These are phyloP conservation scores for Drechslerella coelobrocha DNA, from an alignment of 2,329 filamentous ascomycete species.

Conservation along the genomic window DNA sequence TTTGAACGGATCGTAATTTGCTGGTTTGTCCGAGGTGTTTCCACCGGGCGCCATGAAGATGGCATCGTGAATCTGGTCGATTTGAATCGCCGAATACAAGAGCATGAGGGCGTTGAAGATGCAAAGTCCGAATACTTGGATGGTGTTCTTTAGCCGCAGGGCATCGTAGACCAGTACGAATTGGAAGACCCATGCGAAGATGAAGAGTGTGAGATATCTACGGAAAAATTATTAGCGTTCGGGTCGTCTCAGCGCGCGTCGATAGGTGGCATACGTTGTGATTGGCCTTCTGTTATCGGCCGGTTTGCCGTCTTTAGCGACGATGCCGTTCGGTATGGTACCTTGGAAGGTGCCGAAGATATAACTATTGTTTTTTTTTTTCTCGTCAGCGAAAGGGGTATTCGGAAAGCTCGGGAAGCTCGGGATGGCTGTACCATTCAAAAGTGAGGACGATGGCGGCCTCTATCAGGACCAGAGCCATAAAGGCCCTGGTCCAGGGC, in stretches of 20 bases:
- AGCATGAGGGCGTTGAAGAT: constrained; percentile 89
- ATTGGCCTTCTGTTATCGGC: constrained; percentile 66
- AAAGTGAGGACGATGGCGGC: constrained; percentile 80
- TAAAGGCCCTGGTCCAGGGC: constrained; percentile 87
- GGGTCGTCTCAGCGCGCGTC: not conserved
- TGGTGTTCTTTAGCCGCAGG: constrained; percentile 92
- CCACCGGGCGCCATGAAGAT: constrained; percentile 59
- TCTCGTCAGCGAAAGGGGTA: not conserved
- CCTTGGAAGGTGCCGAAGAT: constrained; percentile 86
- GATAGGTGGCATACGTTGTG: constrained; percentile 71
- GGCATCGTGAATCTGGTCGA: constrained; percentile 84
- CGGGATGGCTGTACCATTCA: constrained; percentile 70
- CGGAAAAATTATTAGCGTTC: not conserved
- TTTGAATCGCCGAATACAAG: constrained; percentile 90
- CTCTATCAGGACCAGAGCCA: constrained; percentile 75
- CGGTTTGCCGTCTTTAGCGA: constrained; percentile 57
- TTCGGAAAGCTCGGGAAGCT: not conserved
- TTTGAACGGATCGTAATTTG: constrained; percentile 34
- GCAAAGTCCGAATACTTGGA: constrained; percentile 95
- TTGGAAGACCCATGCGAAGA: constrained; percentile 95
- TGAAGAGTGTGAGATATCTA: constrained; percentile 78
- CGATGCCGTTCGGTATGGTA: constrained; percentile 63
- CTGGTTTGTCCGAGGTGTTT: constrained; percentile 26
- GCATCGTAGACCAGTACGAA: constrained; percentile 91
- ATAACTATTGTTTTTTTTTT: constrained; percentile 67